Percentiles rank a stretch among this genome's conserved stretches.
These are phyloP conservation scores for Leptodontidium sp. DNA, from an alignment of 2,329 filamentous ascomycete species.

Conservation along the genomic window DNA sequence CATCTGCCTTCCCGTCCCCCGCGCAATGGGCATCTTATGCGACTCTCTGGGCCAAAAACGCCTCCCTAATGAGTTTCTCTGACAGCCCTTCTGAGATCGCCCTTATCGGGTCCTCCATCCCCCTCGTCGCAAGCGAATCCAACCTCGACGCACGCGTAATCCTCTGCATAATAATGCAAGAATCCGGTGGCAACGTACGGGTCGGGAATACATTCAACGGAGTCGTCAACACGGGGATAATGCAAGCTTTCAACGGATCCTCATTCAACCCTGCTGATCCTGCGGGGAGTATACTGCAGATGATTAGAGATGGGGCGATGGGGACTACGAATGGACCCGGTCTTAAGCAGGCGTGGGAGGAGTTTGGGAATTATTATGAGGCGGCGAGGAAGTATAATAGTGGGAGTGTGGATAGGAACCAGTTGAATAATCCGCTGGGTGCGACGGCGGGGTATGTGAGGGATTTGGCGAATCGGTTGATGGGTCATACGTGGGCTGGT, in stretches of 20 bases:
- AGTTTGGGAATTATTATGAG: slow-evolving; percentile 42
- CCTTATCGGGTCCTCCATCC: slow-evolving; percentile 24
- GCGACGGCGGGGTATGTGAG: slow-evolving; percentile 44
- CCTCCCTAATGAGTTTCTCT: slow-evolving; percentile 25
- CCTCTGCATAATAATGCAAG: slow-evolving; percentile 33
- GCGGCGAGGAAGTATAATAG: slow-evolving; percentile 45
- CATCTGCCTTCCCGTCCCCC: slow-evolving; percentile 26
- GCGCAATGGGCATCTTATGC: slow-evolving; percentile 28
- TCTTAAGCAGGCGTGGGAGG: slow-evolving; percentile 32
- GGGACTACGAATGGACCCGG: slow-evolving; percentile 39
- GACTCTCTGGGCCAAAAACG: slow-evolving; percentile 29
- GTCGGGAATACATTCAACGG: slow-evolving; percentile 26
- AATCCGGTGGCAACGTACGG: slow-evolving; percentile 29
- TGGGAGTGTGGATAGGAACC: slow-evolving; percentile 38
- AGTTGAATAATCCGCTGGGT: slow-evolving; percentile 42
- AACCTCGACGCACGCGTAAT: slow-evolving; percentile 28
- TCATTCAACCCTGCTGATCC: slow-evolving; percentile 32
- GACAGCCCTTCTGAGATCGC: slow-evolving; percentile 25
- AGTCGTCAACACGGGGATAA: slow-evolving; percentile 41
- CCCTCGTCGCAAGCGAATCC: slow-evolving; percentile 19
- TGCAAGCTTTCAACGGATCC: slow-evolving; percentile 39
- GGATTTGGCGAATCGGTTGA: slow-evolving; percentile 43
- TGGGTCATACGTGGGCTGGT: slow-evolving; percentile 28
- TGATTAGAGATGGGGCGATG: slow-evolving; percentile 43
- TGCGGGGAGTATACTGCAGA: slow-evolving; percentile 40